Evolutionary conservation across 305 asterid species (phyloP), one percentile per base, ranked within the genome.

Genomic region (Fraxinus nigra): DNA sequence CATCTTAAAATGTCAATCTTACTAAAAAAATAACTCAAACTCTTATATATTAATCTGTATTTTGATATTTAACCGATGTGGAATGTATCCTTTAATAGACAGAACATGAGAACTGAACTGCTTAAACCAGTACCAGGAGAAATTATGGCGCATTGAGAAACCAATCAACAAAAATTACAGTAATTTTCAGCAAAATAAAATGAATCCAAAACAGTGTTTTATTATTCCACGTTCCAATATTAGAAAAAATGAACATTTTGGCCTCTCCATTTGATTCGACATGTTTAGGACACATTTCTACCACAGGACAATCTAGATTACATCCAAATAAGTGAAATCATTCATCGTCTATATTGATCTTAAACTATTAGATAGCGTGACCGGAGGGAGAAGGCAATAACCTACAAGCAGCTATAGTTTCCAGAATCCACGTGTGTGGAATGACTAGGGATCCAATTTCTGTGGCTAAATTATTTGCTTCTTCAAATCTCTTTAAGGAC

Each of bases 401-500:
- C 63, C 83, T 83, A 78, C 91, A 89, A 5, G 92, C 97, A 82
- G 98, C 95, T 80, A 95, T 90, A 1, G 95, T 89, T 82, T 95
- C 99, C 89, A 95, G 83, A 84, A 95, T 92, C 99, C 97, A 95
- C 9, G 96, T 93, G 87, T 93, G 98, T 22, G 93, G 92, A 83
- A 90, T 78, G 73, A 85, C 90, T 67, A 20, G 86, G 78, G 90
- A 87, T 22, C 85, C 85, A 0, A 85, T 76, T 65, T 46, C 82
- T 18, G 77, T 85, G 74, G 91, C 92, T 20, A 89, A 69, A 73
- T 83, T 81, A 78, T 84, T 81, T 3, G 98, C 95, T 81, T 89
- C 92, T 22, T 79, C 85, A 43, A 81, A 70, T 82, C 93, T 91
- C 82, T 74, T 72, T 33, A 67, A 16, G 11, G 79, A 5, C 24